Evolutionary conservation across 2,329 filamentous ascomycete genomes (phyloP), one percentile per base, ranked within the genome.

Genomic region (Fusarium napiforme): DNA sequence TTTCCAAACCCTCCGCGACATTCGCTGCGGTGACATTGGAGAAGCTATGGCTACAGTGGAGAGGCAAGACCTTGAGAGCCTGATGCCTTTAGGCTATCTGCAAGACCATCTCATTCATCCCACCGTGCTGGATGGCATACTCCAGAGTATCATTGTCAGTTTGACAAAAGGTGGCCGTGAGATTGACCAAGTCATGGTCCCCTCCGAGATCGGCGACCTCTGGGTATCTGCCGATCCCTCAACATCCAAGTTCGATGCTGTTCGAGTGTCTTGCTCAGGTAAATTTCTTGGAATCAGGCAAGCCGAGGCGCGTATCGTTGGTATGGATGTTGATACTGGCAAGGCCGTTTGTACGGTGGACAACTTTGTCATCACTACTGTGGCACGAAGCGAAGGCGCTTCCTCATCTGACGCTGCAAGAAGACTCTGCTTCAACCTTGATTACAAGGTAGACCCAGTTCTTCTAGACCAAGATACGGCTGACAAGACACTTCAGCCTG

Each of bases 111-210:
- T 60, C n/a, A 42, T 60, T 5, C 58, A 60, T 12, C 46, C 58
- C 4, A 60, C 58, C 2, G 46, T 60, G 10, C 58, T 60, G 7
- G 37, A 60, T 53, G 58, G 58, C 23, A 43, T 60, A 15, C 58
- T 60, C n/a, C 58, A 55, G 37, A 60, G 58, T 9, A 60, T 60
- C n/a, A 60, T 60, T 32, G 58, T 60, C n/a, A 42, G 58, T 23
- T 23, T 60, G 47, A 60, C 58, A 15, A 60, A 60, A 26, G 58
- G 58, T 43, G 58, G 58, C 5, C 28, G 58, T 19, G 46, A 60
- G 46, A 52, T 60, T 36, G 46, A 60, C 58, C 58, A 60, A 16
- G 46, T 60, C 58, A 60, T 60, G 58, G 58, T 60, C 12, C 58
- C 58, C n/a, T 60, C 58, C 4, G 58, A 60, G 23, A 60, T 60